These are phyloP conservation scores for Luffa aegyptiaca DNA, from an alignment of 306 rosid genomes.

Conservation along the genomic window DNA sequence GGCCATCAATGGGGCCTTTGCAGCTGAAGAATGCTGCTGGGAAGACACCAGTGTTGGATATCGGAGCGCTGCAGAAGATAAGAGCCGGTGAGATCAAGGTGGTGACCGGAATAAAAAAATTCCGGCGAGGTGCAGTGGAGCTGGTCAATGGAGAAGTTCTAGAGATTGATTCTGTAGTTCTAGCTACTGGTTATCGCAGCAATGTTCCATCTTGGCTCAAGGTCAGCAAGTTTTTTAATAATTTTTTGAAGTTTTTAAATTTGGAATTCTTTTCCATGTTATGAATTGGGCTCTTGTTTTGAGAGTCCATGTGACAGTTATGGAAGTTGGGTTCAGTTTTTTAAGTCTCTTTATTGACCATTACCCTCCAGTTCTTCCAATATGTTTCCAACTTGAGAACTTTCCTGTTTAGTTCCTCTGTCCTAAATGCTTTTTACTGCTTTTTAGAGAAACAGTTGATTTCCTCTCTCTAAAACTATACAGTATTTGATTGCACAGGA, in stretches of 20 bases:
- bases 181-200: conserved; percentile 91
- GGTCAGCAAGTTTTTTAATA: conserved; percentile 30
- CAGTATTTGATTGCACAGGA: conserved; percentile 35
- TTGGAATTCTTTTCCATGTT: background rate
- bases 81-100: conserved; percentile 69
- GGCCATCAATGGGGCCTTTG: conserved; percentile 66
- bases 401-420: background rate
- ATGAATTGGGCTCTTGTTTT: conserved; percentile 9
- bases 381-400: background rate
- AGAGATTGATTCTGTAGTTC: conserved; percentile 67
- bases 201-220: conserved; percentile 97
- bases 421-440: background rate
- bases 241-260: background rate
- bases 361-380: background rate
- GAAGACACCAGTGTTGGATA: conserved; percentile 84
- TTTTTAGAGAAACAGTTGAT: background rate
- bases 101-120: conserved; percentile 72
- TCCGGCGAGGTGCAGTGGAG: conserved; percentile 48
- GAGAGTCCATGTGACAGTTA: conserved; percentile 36
- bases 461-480: background rate
- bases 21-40: conserved; percentile 69
- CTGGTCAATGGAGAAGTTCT: conserved; percentile 55
- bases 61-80: conserved; percentile 64
- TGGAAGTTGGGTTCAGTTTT: conserved; percentile 21
- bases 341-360: background rate